phyloP scores from a whole-genome alignment of 768 basidiomycete species.

The Inosperma sp. region DNA sequence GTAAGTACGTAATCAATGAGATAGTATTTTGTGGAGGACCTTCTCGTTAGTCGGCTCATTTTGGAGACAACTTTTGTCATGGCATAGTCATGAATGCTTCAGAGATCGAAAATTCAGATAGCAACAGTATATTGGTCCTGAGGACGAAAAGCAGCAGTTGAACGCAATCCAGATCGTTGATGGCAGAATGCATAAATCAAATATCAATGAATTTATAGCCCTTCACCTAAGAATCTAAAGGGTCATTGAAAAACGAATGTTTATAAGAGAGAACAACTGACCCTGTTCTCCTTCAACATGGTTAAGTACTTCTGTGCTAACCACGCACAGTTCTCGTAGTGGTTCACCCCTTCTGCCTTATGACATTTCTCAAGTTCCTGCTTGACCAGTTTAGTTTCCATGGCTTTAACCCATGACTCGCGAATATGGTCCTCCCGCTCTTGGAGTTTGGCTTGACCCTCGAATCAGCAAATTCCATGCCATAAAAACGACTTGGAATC shows the following conservation, averaged over 20 bases:
- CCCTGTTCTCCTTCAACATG: constrained; percentile 78
- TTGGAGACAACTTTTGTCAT: too few relatives aligned
- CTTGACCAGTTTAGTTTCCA: constrained; percentile 87
- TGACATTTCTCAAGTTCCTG: constrained; percentile 90
- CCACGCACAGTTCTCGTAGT: constrained; percentile 85
- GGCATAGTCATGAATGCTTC: too few relatives aligned
- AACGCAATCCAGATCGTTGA: too few relatives aligned
- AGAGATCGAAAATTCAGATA: too few relatives aligned
- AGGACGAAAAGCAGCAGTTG: too few relatives aligned
- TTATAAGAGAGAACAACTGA: constrained; percentile 35
- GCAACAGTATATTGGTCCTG: too few relatives aligned
- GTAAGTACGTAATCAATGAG: too few relatives aligned
- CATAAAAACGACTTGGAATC: neutral
- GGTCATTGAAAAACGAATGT: neutral
- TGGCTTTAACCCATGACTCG: constrained; percentile 91
- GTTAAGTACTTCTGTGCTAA: constrained; percentile 74
- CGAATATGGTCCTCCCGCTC: constrained; percentile 73
- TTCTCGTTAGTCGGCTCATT: too few relatives aligned
- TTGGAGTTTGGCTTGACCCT: constrained; percentile 49
- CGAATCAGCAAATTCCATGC: neutral
- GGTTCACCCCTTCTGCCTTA: constrained; percentile 85
- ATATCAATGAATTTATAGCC: constrained; percentile 78
- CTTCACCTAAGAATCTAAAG: constrained; percentile 50
- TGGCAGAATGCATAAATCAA: constrained; percentile 14
- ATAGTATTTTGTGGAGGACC: too few relatives aligned